Evolutionary conservation across 352 stramenopile genomes (phyloP).

Genomic region (Halophytophthora batemanensis): DNA sequence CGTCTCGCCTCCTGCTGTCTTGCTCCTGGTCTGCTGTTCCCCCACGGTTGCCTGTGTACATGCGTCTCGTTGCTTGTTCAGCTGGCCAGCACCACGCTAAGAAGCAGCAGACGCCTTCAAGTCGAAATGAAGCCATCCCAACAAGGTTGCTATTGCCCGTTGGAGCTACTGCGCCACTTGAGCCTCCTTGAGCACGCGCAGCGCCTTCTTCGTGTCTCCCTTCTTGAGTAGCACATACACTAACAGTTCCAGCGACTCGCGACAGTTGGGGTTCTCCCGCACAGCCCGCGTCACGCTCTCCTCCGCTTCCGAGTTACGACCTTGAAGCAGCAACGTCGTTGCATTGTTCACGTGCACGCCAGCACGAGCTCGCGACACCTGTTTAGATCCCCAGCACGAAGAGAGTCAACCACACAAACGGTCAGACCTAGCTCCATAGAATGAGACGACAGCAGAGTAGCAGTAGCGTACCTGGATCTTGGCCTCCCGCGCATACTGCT

Average conservation of each 20-base stretch:
- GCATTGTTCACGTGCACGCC: conserved; percentile 86
- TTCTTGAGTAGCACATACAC: conserved; percentile 89
- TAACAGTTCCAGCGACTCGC: conserved; percentile 81
- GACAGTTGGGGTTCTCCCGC: conserved; percentile 75
- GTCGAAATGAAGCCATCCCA: too few species aligned
- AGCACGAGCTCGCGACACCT: conserved; percentile 65
- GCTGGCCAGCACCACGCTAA: too few species aligned
- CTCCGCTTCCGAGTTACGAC: conserved; percentile 68
- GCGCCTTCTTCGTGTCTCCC: conserved; percentile 84
- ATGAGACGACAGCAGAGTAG: background rate
- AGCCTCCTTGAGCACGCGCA: conserved; percentile 84
- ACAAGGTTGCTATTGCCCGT: too few species aligned
- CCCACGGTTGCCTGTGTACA: background rate
- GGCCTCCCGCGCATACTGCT: conserved; percentile 76
- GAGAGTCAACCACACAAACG: background rate
- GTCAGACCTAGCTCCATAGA: conserved; percentile 4
- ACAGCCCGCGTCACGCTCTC: conserved; percentile 84
- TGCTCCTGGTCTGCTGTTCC: too few species aligned
- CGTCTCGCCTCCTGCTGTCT: too few species aligned
- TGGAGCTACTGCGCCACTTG: conserved; percentile 56
- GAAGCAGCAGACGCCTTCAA: too few species aligned
- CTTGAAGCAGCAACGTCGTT: conserved; percentile 72
- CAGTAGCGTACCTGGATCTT: conserved; percentile 52
- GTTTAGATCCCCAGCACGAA: background rate
- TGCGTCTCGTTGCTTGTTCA: conserved; percentile 6